A percentile compares a stretch with the other conserved stretches of the same genome.
phyloP scores from a whole-genome alignment of 129 eudicot genomes.

The Scalesia atractyloides region DNA sequence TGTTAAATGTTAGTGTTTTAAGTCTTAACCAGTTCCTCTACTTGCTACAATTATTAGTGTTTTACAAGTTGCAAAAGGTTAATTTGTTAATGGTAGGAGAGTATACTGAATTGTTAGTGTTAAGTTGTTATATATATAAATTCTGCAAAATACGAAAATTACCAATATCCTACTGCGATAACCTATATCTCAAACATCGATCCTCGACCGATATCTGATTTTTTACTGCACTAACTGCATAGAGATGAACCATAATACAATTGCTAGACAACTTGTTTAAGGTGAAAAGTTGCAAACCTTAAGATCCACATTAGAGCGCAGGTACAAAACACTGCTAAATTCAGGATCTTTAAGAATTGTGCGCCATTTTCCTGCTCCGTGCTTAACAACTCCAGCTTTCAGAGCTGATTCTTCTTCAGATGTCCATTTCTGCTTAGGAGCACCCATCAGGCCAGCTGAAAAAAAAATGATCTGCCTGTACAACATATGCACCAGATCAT shows the following conservation, averaged over 20 bases:
- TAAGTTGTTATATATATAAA: too few relatives aligned
- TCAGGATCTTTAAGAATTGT: constrained; percentile 98
- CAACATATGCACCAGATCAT: constrained; percentile 13
- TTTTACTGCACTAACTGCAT: too few relatives aligned
- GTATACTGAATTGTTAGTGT: too few relatives aligned
- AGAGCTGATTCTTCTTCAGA: constrained; percentile 99
- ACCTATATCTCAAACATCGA: too few relatives aligned
- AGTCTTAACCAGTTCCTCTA: too few relatives aligned
- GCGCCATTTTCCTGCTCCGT: constrained; percentile 99
- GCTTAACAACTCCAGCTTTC: constrained; percentile 89
- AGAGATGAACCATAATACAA: neutral
- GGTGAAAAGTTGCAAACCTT: constrained; percentile 54
- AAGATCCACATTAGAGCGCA: constrained; percentile 92
- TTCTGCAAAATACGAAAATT: too few relatives aligned
- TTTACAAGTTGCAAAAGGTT: too few relatives aligned
- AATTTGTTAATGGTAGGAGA: too few relatives aligned
- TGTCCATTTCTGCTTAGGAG: constrained; percentile 98
- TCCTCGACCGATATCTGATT: too few relatives aligned
- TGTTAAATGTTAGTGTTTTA: too few relatives aligned
- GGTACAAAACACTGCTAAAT: constrained; percentile 70
- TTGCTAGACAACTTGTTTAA: neutral
- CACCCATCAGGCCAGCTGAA: constrained; percentile 58
- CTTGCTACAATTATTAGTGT: too few relatives aligned
- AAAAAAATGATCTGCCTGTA: constrained; percentile 25
- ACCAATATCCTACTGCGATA: too few relatives aligned